Base-by-base conservation (phyloP, 2,329 filamentous ascomycete species). In the Aspergillus ochraceus region DNA sequence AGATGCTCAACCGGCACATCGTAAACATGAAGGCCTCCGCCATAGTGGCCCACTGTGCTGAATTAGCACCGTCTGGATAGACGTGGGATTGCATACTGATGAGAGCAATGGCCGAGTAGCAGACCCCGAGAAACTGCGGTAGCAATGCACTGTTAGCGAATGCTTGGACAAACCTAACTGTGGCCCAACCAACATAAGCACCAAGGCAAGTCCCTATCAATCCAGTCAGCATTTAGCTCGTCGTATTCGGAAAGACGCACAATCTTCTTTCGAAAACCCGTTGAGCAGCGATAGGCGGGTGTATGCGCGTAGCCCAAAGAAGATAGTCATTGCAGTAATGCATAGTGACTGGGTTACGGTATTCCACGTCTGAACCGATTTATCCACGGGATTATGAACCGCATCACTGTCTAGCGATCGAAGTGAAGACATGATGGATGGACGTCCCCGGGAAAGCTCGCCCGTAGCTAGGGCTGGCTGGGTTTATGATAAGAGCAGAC, bases 21-120 rank as follows among this genome's bases (percentile, higher is more conserved):
- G 59, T 64, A 67, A 32, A 70, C 60, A 55, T 80, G 73, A 17
- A 72, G 58, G 2, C 77, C 77, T 39, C 75, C 77, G 46, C 76
- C 77, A 57, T 75, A 71, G 17, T 68, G 54, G 29, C 70, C 70
- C 71, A 72, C 69, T 72, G 42, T 6, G 12, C 3, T 9, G 46
- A 17, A 42, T 70, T 57, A 68, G 55, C n/a, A 32, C 47, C 51
- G 59, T 47, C 9, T 12, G 19, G 14, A 47, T 20, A 14, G 5
- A 10, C 10, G 4, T 17, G n/a, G 6, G 26, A 14, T 50, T 4
- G 19, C 68, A 45, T 61, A 70, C 67, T 69, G 51, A 68, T 64
- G 26, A 71, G 47, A 1, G 68, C 60, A 52, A 69, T 66, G 9
- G 67, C 29, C 9, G 66, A 71, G 54, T 70, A 69, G 12, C 52